Base-by-base conservation (phyloP, 495 filamentous ascomycete species). In the Penicillium flavigenum region DNA sequence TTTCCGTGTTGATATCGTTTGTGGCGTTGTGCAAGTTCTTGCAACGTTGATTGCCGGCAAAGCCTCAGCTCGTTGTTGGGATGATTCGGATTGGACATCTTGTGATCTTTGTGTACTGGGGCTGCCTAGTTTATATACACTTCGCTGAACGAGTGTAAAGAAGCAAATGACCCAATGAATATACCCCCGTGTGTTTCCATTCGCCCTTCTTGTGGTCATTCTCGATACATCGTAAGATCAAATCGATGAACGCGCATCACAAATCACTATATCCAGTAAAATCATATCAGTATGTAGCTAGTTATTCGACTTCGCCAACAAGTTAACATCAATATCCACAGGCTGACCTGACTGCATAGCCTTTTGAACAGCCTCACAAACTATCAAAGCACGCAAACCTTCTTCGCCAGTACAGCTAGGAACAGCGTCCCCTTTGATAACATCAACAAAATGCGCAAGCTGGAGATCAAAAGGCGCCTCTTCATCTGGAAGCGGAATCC, bases 361-460 rank as follows among this genome's bases (percentile, higher is more conserved):
- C 65, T 60, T 70, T 61, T 63, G 70, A 38, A 74, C 64, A 45
- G 77, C 76, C 58, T 79, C 62, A 56, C 74, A 72, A 47, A 81
- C 76, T 43, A 72, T 51, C 59, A 82, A 62, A 10, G 78, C 76
- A 47, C 73, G 65, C 50, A 77, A 60, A 5, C 75, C 75, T 47
- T 73, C 72, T 34, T 81, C 79, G 2, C 72, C 76, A 7, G 68
- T 72, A 62, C 83, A 72, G 51, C 72, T 77, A 9, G 72, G 75
- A 53, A 70, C 60, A 51, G 73, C 76, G 34, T 66, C 61, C 0
- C 77, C 76, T 27, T 62, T 65, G 4, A 85, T 61, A 14, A 85
- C 78, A 55, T 75, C 74, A 10, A 85, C 78, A 54, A 86, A 81
- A 69, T 86, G 79, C 47, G 68, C 66, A 10, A 86, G 54, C 65